Conservation (phyloP, 2,329 filamentous ascomycete species). For the Monosporascus ibericus region DNA sequence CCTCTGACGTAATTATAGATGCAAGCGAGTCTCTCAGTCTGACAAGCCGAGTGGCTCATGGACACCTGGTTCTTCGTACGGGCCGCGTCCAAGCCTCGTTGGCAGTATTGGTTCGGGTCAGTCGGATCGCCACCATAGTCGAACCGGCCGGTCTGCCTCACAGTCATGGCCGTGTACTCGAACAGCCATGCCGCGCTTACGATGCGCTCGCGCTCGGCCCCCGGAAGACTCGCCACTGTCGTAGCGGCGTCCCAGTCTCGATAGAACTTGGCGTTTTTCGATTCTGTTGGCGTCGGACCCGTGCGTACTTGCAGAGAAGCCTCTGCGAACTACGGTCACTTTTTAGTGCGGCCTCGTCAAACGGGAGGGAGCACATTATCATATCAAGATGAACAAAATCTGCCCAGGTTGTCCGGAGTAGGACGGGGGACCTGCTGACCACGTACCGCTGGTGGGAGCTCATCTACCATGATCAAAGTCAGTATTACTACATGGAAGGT, state of each 20-base stretch:
- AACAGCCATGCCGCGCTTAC: background rate
- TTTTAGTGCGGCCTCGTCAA: background rate
- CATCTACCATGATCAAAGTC: background rate
- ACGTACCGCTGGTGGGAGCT: background rate
- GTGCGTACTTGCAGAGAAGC: background rate
- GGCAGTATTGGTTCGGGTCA: background rate
- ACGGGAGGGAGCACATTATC: no score
- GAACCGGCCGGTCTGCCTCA: background rate
- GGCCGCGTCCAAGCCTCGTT: background rate
- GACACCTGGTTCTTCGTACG: background rate
- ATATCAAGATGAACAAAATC: no score
- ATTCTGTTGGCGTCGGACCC: background rate
- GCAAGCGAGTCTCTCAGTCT: background rate
- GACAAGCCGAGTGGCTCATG: background rate
- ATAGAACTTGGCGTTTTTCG: background rate
- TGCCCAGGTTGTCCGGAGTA: no score
- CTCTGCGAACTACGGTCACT: background rate
- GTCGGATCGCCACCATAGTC: background rate
- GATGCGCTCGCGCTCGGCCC: background rate
- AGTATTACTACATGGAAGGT: no score
- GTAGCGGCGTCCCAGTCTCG: background rate
- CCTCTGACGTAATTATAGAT: background rate
- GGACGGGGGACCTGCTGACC: no score
- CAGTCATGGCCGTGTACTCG: background rate
- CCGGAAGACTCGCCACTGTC: background rate